Conservation (phyloP, 768 basidiomycete genomes). For the Daedaleopsis sinensis region DNA sequence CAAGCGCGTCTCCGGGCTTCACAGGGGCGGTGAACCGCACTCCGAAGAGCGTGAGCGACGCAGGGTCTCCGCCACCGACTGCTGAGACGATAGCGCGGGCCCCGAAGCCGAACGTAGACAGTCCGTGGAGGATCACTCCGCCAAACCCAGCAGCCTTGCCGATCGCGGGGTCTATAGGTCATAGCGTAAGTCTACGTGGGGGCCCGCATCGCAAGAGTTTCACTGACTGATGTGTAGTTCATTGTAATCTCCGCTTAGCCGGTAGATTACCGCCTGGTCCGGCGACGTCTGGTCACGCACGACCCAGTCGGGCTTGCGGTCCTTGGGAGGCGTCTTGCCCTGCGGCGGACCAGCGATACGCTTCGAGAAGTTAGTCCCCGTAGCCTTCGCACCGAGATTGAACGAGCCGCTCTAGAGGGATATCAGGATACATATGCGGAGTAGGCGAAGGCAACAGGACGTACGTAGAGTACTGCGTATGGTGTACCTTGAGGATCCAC, state of each 20-base stretch:
- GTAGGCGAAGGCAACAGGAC: conserved; percentile 7
- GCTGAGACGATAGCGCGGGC: conserved; percentile 74
- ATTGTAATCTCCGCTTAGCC: conserved; percentile 57
- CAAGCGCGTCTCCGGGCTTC: conserved; percentile 77
- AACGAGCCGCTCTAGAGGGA: conserved; percentile 39
- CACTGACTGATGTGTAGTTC: conserved; percentile 49
- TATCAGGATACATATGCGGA: background rate
- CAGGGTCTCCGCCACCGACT: conserved; percentile 62
- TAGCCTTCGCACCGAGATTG: conserved; percentile 45
- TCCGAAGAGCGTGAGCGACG: conserved; percentile 66
- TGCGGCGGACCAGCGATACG: conserved; percentile 39
- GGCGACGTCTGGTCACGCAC: conserved; percentile 42
- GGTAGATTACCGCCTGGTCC: conserved; percentile 49
- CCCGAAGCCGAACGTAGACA: conserved; percentile 81
- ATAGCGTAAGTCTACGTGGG: background rate
- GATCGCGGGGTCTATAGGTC: conserved; percentile 58
- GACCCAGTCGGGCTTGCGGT: conserved; percentile 43
- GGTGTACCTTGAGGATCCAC: conserved; percentile 59
- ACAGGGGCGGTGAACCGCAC: conserved; percentile 84
- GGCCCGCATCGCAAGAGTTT: background rate
- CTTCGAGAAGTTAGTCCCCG: conserved; percentile 43
- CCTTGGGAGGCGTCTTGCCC: conserved; percentile 40
- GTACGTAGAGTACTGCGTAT: conserved; percentile 46
- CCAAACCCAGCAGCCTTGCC: conserved; percentile 80
- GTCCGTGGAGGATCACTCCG: conserved; percentile 83